Evolutionary conservation across 192 early-diverging fungal species (phyloP), one percentile per base, ranked within the genome.

Genomic region (Backusella australiensis): DNA sequence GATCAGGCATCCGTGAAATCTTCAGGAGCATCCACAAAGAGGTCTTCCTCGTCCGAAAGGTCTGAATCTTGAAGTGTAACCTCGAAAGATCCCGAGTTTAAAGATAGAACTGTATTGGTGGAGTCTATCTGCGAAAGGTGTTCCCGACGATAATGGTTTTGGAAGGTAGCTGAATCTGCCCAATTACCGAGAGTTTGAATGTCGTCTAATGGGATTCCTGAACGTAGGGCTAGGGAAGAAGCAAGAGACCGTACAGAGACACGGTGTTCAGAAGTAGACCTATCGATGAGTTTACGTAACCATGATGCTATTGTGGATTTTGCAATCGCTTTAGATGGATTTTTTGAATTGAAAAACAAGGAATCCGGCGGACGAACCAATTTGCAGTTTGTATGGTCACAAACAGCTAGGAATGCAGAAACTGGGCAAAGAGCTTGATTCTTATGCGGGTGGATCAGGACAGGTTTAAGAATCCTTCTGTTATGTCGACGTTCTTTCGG

Each of bases 171-270:
- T 12, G 59, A 63, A 1, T 21, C 17, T 0, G 73, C 26, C 73
- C 73, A 74, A 15, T 74, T 74, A 15, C 73, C 73, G 0, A 74
- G 12, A 8, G 63, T 74, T 7, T 67, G 38, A 0, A 74, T 42
- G 34, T 74, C 73, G 0, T 67, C 63, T 26, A 67, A 44, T 6
- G 63, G n/a, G 0, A 70, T 44, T 1, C 21, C n/a, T 1, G 23
- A 21, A 1, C 39, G 69, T 11, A 70, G 8, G 11, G 73, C 36
- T 4, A 67, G 4, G 1, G 34, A 59, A 15, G 34, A 29, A 21
- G 32, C 38, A 26, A 63, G 26, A 34, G 59, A 32, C 4, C 73
- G 7, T 6, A 74, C 6, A 2, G 65, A 74, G 5, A 67, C 73
- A 0, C 38, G 59, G 0, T 17, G 17, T 32, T 67, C 41, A 1